Percentiles rank a stretch among this genome's conserved stretches.
These are phyloP conservation scores for Hypholoma fasciculare DNA, from an alignment of 768 basidiomycete species.

Conservation along the genomic window DNA sequence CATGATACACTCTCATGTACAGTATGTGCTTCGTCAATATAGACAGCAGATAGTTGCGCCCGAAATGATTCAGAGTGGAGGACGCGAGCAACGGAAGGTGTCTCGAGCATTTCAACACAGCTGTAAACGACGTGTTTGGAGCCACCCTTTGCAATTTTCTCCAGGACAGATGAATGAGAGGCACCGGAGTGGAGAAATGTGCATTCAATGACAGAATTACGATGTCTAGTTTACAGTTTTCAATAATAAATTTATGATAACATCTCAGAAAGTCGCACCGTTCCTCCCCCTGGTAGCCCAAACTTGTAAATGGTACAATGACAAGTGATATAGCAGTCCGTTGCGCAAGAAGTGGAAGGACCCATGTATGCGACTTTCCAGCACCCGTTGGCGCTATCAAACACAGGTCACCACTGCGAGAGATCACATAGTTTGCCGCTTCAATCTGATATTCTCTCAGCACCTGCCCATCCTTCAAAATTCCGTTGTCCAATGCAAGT, in stretches of 20 bases:
- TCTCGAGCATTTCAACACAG: conserved; percentile 27
- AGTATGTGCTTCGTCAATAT: conserved; percentile 22
- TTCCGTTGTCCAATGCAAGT: neutral
- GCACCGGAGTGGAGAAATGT: conserved; percentile 14
- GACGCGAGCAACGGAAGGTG: conserved; percentile 18
- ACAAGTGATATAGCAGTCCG: conserved; percentile 20
- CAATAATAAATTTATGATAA: neutral
- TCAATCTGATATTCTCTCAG: conserved; percentile 17
- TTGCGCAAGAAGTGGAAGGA: conserved; percentile 19
- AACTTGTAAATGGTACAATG: conserved; percentile 22
- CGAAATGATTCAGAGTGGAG: conserved; percentile 15
- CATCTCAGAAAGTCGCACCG: conserved; percentile 6
- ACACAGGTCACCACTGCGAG: conserved; percentile 12
- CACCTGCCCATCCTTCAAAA: neutral
- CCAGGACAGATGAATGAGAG: neutral
- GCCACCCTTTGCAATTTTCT: conserved; percentile 8
- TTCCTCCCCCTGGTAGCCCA: too few species aligned
- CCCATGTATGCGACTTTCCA: conserved; percentile 21
- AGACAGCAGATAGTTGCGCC: conserved; percentile 18
- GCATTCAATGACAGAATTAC: neutral
- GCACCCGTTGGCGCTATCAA: conserved; percentile 21
- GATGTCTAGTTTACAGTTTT: conserved; percentile 2
- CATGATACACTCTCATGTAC: conserved; percentile 15
- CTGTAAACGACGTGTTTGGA: conserved; percentile 17
- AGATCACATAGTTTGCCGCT: conserved; percentile 15